Base-by-base conservation (phyloP, 192 early-diverging fungal species). In the Oehlia diaphana region DNA sequence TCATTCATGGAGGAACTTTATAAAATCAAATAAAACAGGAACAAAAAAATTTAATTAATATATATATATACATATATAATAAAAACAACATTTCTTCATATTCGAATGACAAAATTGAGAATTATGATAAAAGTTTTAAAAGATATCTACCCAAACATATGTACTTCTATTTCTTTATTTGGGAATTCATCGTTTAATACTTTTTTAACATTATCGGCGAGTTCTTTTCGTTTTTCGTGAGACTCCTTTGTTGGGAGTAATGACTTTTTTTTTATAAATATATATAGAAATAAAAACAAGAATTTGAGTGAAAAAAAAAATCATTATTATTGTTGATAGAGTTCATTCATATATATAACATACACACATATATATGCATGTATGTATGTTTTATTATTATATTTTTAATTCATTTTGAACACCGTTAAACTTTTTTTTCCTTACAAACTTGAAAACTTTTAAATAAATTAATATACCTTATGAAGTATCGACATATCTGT, bases 171-270 rank as follows among this genome's bases (percentile, higher is more conserved):
- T 47, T 93, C 87, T 72, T 88, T 87, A 69, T 86, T 90, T 9
- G 95, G 97, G 90, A 92, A 98, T 87, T 97, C 96, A 9, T 62
- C 72, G 31, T 91, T 87, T 80, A 98, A 78, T 13, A 98, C 91
- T 6, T 82, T 78, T 35, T 96, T 91, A 74, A 98, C 90, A 83
- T 97, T 97, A 14, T 88, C 83, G 31, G 96, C 89, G 83, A 97
- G 92, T 58, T 85, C 72, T 28, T 83, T 84, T 72, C 95, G 88
- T 39, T 87, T 80, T 61, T 91, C 84, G 67, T 92, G 87, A 80
- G 92, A 93, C 64, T 93, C 92, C 13, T 89, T 87, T 8, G 90
- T 90, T 8, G 93, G 92, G 23, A 92, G 86, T 74, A 93, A 80
- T 28, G 16, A n/a, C 75, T 77, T 31, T 62, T 37, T 37, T 37